Conservation (phyloP, 495 filamentous ascomycete species). For the Penicillium diatomitis region DNA sequence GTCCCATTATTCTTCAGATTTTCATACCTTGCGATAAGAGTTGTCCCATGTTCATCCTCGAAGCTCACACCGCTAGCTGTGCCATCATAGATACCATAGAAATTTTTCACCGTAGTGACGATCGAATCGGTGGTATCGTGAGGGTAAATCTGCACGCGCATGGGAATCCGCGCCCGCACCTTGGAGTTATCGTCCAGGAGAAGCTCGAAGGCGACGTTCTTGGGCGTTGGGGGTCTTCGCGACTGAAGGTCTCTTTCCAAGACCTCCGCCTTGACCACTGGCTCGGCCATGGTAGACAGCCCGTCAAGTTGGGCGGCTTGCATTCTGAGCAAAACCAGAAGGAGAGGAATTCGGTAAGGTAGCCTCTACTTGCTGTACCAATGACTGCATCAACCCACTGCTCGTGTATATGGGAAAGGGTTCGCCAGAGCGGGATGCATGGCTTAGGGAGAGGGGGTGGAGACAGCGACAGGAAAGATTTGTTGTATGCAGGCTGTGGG, state of each 20-base stretch:
- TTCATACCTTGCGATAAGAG: conserved; percentile 88
- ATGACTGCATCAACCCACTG: conserved; percentile 34
- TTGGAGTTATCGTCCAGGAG: conserved; percentile 65
- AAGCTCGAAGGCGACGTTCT: conserved; percentile 79
- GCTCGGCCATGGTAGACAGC: conserved; percentile 32
- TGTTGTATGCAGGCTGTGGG: conserved; percentile 13
- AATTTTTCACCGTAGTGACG: conserved; percentile 93
- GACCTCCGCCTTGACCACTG: conserved; percentile 22
- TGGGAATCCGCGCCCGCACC: conserved; percentile 69
- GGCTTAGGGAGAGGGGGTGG: conserved; percentile 2
- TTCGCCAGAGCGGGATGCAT: conserved; percentile 19
- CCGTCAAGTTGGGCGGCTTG: conserved; percentile 35
- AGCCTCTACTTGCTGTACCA: conserved; percentile 27
- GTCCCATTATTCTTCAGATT: conserved; percentile 85
- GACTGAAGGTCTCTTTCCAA: conserved; percentile 31
- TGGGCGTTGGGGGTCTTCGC: conserved; percentile 51
- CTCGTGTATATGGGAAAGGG: conserved; percentile 23
- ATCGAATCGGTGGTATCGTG: conserved; percentile 96
- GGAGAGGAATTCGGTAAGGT: conserved; percentile 6
- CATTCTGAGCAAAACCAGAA: conserved; percentile 24
- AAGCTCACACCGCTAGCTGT: conserved; percentile 75
- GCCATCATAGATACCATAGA: conserved; percentile 82
- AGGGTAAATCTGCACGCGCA: conserved; percentile 84
- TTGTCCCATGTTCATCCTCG: conserved; percentile 76
- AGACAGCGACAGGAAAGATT: conserved; percentile 11